Percentiles rank a stretch among this genome's conserved stretches.
These are phyloP conservation scores for Phellopilus nigrolimitatus DNA, from an alignment of 1,284 basidiomycete species.

Conservation along the genomic window DNA sequence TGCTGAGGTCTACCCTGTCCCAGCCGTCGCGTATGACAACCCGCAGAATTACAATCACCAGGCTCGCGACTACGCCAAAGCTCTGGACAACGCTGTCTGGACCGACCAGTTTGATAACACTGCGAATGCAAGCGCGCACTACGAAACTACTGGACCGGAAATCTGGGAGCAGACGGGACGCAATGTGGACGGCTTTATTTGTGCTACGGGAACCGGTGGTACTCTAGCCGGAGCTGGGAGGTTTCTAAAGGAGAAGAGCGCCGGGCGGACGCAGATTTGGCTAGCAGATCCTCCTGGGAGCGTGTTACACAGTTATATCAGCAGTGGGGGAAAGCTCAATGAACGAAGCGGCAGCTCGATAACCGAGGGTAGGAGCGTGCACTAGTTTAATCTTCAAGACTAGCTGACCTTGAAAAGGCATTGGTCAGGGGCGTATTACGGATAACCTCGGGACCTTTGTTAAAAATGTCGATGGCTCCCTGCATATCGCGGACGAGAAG, in stretches of 20 bases:
- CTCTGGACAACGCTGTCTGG: constrained; percentile 92
- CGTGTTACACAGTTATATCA: constrained; percentile 84
- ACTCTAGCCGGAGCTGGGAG: constrained; percentile 89
- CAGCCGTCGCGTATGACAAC: constrained; percentile 69
- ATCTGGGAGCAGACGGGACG: constrained; percentile 91
- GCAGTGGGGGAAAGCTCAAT: constrained; percentile 73
- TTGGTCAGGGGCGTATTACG: constrained; percentile 97
- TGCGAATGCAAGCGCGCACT: constrained; percentile 88
- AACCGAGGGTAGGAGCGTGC: constrained; percentile 73
- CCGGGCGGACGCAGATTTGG: constrained; percentile 84
- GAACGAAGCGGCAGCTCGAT: constrained; percentile 89
- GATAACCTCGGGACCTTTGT: constrained; percentile 88
- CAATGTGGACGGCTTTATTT: constrained; percentile 85
- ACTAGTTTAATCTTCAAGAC: constrained; percentile 1
- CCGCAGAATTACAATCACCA: constrained; percentile 99
- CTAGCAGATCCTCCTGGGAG: constrained; percentile 96
- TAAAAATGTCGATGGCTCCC: constrained; percentile 72
- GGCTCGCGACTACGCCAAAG: constrained; percentile 82
- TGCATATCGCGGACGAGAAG: constrained; percentile 87
- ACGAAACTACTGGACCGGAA: constrained; percentile 90
- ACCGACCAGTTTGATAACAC: constrained; percentile 99
- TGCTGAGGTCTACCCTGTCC: constrained; percentile 38
- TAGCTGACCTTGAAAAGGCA: constrained; percentile 49
- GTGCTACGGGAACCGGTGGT: constrained; percentile 93
- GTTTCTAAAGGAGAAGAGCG: constrained; percentile 81